phyloP scores from a whole-genome alignment of 805 yeast species.

The Barnettozyma botsteinii region DNA sequence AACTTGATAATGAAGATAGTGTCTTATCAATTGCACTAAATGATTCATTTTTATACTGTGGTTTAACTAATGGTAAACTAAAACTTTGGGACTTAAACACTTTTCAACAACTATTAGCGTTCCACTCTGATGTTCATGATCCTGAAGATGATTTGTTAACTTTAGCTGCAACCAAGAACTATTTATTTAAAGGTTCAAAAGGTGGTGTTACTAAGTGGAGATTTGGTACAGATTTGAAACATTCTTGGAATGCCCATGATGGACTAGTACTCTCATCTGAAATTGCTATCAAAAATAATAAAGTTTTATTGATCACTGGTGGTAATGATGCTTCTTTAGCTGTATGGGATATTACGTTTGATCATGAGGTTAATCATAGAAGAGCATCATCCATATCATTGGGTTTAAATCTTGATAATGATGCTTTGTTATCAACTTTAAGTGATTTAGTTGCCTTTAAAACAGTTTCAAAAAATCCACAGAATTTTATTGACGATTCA shows the following conservation, averaged over 20 bases:
- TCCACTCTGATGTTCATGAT: slow-evolving; percentile 31
- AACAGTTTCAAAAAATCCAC: slow-evolving; percentile 73
- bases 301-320: slow-evolving; percentile 55
- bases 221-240: slow-evolving; percentile 37
- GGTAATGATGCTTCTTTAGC: slow-evolving; percentile 64
- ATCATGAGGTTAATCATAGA: slow-evolving; percentile 5
- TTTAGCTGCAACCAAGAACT: slow-evolving; percentile 47
- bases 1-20: slow-evolving; percentile 59
- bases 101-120: slow-evolving; percentile 51
- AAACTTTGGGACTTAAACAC: slow-evolving; percentile 86
- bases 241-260: slow-evolving; percentile 47
- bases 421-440: slow-evolving; percentile 58
- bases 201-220: slow-evolving; percentile 47
- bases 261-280: slow-evolving; percentile 56
- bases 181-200: slow-evolving; percentile 54
- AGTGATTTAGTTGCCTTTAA: slow-evolving; percentile 57
- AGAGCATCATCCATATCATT: slow-evolving; percentile 13
- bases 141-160: slow-evolving; percentile 42
- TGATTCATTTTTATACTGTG: slow-evolving; percentile 75
- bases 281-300: slow-evolving; percentile 35
- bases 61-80: slow-evolving; percentile 68
- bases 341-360: slow-evolving; percentile 55
- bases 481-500: slow-evolving; percentile 66
- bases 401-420: slow-evolving; percentile 40
- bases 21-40: slow-evolving; percentile 63